These are phyloP conservation scores for Septoria linicola DNA, from an alignment of 2,329 filamentous ascomycete species.

Conservation along the genomic window DNA sequence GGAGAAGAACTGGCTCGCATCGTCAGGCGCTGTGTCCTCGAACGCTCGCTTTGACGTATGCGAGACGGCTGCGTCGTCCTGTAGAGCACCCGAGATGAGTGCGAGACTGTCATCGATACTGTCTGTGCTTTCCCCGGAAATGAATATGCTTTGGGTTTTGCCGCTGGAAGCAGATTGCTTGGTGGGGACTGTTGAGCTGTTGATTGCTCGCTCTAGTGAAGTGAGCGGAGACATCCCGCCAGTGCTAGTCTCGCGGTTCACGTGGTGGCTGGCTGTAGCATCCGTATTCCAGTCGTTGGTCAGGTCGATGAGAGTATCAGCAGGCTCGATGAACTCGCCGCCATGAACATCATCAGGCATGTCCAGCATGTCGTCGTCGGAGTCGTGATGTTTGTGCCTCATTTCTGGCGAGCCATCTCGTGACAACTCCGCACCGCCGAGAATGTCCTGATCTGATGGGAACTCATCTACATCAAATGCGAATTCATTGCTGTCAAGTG, in stretches of 20 bases:
- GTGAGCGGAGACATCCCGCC: not conserved
- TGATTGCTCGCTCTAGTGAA: not conserved
- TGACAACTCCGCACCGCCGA: conserved; percentile 2
- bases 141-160: conserved; percentile 8
- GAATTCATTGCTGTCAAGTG: conserved; percentile 26
- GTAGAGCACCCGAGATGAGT: conserved; percentile 1
- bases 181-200: not conserved
- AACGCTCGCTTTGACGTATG: conserved; percentile 5
- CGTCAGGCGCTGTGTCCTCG: conserved; percentile 1
- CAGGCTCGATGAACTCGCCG: not conserved
- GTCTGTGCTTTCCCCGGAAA: conserved; percentile 17
- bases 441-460: conserved; percentile 3
- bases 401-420: not conserved
- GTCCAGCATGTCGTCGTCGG: conserved; percentile 29
- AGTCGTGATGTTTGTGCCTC: not conserved
- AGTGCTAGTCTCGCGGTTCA: not conserved
- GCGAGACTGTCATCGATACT: conserved; percentile 3
- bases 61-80: not conserved
- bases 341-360: conserved; percentile 2
- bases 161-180: not conserved
- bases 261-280: not conserved
- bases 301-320: not conserved
- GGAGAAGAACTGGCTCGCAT: conserved; percentile 4
- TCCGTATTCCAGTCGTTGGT: not conserved
- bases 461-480: conserved; percentile 21